A percentile compares a stretch with the other conserved stretches of the same genome.
Evolutionary conservation across 139 green algal species (phyloP).

Genomic region (Chlamydomonas schloesseri): DNA sequence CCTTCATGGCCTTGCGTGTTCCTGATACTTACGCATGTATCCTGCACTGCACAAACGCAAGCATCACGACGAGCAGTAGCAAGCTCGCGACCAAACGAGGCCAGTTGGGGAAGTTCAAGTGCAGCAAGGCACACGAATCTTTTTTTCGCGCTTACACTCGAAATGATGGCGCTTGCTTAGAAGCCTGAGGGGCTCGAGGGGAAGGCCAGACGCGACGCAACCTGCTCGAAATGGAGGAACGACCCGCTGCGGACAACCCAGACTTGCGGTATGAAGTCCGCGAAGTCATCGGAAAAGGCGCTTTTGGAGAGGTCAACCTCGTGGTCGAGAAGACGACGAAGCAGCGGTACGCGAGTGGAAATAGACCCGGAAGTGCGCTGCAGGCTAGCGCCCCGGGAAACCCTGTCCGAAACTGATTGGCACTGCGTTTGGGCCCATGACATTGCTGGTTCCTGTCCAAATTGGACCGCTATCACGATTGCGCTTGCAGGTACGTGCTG

Average conservation of each 20-base stretch:
- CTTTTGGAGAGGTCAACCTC: conserved; percentile 62
- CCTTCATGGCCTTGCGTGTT: too few relatives aligned
- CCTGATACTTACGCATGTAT: too few relatives aligned
- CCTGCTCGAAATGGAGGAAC: background rate
- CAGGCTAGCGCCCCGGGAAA: too few relatives aligned
- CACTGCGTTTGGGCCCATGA: background rate
- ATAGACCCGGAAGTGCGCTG: too few relatives aligned
- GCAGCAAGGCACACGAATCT: background rate
- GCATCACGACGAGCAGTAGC: too few relatives aligned
- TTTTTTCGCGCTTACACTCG: background rate
- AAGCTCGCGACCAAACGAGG: too few relatives aligned
- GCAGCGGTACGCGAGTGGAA: conserved; percentile 36
- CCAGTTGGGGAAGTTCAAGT: background rate
- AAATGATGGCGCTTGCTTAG: background rate
- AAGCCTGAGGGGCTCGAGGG: background rate
- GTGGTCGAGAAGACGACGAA: conserved; percentile 51
- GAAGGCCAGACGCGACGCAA: background rate
- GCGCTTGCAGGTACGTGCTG: conserved; percentile 62
- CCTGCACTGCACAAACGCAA: too few relatives aligned
- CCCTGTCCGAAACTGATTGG: background rate
- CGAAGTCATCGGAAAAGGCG: conserved; percentile 66
- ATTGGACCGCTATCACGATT: background rate
- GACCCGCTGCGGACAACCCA: too few relatives aligned
- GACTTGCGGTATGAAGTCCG: conserved; percentile 52
- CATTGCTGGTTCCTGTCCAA: background rate